These are phyloP conservation scores for Tubosaeta sp. DNA, from an alignment of 768 basidiomycete genomes.

Conservation along the genomic window DNA sequence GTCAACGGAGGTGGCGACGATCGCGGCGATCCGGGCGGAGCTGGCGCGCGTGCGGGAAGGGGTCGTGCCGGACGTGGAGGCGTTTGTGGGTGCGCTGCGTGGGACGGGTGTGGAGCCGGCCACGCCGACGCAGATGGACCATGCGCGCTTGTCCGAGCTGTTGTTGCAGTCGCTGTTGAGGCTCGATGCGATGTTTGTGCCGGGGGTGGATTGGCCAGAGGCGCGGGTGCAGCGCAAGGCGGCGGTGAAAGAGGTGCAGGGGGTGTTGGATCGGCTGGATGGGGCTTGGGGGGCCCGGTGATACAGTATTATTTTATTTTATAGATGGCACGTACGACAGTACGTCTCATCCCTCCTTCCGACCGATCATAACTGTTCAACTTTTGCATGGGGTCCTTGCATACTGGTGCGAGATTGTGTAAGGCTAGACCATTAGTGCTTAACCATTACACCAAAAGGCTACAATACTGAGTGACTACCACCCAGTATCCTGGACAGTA, in stretches of 20 bases:
- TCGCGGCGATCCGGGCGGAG: conserved; percentile 36
- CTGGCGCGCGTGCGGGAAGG: conserved; percentile 46
- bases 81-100: conserved; percentile 43
- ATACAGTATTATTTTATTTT: too few species aligned
- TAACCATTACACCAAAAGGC: too few species aligned
- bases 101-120: neutral
- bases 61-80: conserved; percentile 54
- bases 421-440: too few species aligned
- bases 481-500: too few species aligned
- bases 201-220: conserved; percentile 71
- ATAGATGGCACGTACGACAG: too few species aligned
- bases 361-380: too few species aligned
- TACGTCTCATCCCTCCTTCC: too few species aligned
- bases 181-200: conserved; percentile 67
- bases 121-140: conserved; percentile 31
- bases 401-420: too few species aligned
- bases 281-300: conserved; percentile 50
- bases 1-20: conserved; percentile 37
- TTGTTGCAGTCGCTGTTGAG: conserved; percentile 84
- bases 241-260: conserved; percentile 84
- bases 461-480: too few species aligned
- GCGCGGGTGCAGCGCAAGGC: conserved; percentile 80
- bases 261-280: conserved; percentile 75
- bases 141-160: conserved; percentile 68
- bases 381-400: too few species aligned